Percentiles rank a stretch among this genome's conserved stretches.
Evolutionary conservation across 805 yeast species (phyloP).

Genomic region (Kodamaea neixiangensis): DNA sequence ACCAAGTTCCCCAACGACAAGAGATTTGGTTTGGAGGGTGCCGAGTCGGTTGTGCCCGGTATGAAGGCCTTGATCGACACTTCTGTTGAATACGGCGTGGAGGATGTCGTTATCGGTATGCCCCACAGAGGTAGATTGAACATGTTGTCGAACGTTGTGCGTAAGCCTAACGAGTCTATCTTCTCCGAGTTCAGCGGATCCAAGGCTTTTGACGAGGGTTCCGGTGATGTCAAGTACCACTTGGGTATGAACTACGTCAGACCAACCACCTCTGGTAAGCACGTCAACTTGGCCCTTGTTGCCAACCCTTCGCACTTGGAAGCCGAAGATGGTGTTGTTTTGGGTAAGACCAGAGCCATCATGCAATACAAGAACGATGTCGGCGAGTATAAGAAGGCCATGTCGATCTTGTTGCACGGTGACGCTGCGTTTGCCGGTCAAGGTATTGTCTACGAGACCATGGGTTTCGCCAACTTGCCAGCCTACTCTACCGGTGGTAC

Average conservation of each 20-base stretch:
- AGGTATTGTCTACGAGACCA: constrained; percentile 98
- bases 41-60: constrained; percentile 95
- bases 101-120: constrained; percentile 97
- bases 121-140: constrained; percentile 99
- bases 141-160: constrained; percentile 95
- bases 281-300: constrained; percentile 90
- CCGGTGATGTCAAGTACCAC: constrained; percentile 99
- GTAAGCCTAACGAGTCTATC: constrained; percentile 98
- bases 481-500: constrained; percentile 99
- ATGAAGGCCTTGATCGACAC: constrained; percentile 94
- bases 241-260: constrained; percentile 99
- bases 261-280: constrained; percentile 98
- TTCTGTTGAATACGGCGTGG: constrained; percentile 88
- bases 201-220: constrained; percentile 88
- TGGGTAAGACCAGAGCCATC: constrained; percentile 96
- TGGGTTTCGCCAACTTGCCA: constrained; percentile 91
- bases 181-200: constrained; percentile 96
- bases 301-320: constrained; percentile 99
- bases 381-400: constrained; percentile 79
- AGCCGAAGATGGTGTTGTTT: constrained; percentile 98
- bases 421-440: constrained; percentile 99
- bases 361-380: constrained; percentile 89
- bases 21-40: constrained; percentile 98
- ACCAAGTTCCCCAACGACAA: constrained; percentile 98
- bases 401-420: constrained; percentile 94